Percentiles rank a stretch among this genome's conserved stretches.
Conservation (phyloP, 805 yeast genomes). For the Starmerella apis region DNA sequence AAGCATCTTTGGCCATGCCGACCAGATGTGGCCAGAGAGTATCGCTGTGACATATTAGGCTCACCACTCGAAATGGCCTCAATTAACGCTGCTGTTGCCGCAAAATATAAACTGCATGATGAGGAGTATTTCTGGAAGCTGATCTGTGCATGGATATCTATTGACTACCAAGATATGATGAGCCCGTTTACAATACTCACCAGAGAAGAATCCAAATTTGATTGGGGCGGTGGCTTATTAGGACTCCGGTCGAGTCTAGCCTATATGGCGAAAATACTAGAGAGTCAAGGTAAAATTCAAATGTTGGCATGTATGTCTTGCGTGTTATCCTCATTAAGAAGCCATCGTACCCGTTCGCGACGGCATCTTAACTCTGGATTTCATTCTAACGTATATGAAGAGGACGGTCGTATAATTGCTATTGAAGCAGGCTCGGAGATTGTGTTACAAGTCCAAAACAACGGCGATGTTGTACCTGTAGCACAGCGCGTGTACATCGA, state of each 20-base stretch:
- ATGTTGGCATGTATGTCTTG: slow-evolving; percentile 53
- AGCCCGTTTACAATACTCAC: slow-evolving; percentile 6
- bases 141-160: slow-evolving; percentile 13
- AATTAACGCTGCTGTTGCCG: slow-evolving; percentile 64
- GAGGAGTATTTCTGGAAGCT: slow-evolving; percentile 65
- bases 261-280: slow-evolving; percentile 54
- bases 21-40: slow-evolving; percentile 43
- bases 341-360: background rate
- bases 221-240: slow-evolving; percentile 76
- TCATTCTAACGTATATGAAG: background rate
- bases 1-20: slow-evolving; percentile 64
- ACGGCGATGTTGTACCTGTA: background rate
- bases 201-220: slow-evolving; percentile 26
- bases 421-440: background rate
- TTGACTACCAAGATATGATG: slow-evolving; percentile 7
- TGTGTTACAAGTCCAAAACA: background rate
- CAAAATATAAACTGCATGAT: slow-evolving; percentile 47
- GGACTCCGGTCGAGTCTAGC: slow-evolving; percentile 53
- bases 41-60: slow-evolving; percentile 33
- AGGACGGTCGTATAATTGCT: background rate
- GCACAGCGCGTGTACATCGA: background rate
- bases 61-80: slow-evolving; percentile 51
- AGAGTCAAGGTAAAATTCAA: slow-evolving; percentile 56
- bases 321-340: slow-evolving; percentile 12
- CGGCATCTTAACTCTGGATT: background rate